Base-by-base conservation (phyloP, 345 rosid genomes). In the Luvunga scandens region DNA sequence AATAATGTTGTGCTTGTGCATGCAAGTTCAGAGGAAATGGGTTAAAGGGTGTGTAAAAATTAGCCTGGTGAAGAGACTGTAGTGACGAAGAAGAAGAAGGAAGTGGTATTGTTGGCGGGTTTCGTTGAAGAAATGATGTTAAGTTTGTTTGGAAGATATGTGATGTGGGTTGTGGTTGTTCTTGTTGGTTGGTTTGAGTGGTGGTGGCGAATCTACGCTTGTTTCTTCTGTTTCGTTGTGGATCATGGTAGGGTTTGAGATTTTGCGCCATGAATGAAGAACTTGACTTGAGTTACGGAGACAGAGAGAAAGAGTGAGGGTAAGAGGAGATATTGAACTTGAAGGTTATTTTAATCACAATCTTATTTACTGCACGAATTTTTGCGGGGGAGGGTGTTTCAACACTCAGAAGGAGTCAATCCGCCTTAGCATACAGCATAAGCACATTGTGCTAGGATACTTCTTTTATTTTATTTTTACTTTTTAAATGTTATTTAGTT, bases 211-310 rank as follows among this genome's bases (percentile, higher is more conserved):
- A 71, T 59, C 62, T 9, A 50, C 77, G 86, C 72, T 70, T 82
- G 82, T 77, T 79, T 79, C 82, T 84, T 82, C 85, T 84, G 82
- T 74, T 78, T 53, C 81, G 84, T n/a, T 87, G 87, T 42, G 87
- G 83, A 22, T 74, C 21, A 74, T 84, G 83, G 81, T 53, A 71
- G 68, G 77, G 79, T 56, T 78, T 80, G 60, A 48, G 76, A 78
- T 75, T 83, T 72, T 65, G 71, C 38, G 80, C 86, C 87, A 87
- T 84, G 66, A 72, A 60, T 55, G 66, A 31, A 42, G 76, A 36
- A 9, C 8, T 30, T 53, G 7, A 45, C 50, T 53, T 71, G 30
- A 57, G 70, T 50, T 14, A 0, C 9, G 36, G 69, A 22, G 19
- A 45, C 62, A 31, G 63, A 31, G 68, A 6, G 57, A 30, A 21